Evolutionary conservation across 164 flowering plant genomes (phyloP), one percentile per base, ranked within the genome.

Genomic region (Kalanchoe fedtschenkoi): DNA sequence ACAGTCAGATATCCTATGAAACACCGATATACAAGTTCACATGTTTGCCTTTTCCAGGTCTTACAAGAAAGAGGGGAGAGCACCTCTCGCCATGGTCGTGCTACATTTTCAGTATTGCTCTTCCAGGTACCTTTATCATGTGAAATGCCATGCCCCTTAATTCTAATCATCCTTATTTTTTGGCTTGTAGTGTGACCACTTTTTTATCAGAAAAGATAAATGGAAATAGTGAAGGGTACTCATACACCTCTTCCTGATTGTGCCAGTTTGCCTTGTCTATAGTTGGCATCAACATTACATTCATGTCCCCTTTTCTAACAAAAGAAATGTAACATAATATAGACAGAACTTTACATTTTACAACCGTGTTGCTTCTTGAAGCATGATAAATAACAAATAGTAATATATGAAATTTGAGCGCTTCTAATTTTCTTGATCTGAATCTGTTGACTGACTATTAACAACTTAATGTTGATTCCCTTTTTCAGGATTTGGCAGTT

Each of bases 1-100:
- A 32, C 60, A n/a, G 46, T 16, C 11, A 5, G 19, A 8, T 14
- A 44, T 33, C 29, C 56, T 33, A 51, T 43, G 60, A 64, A 32
- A 15, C 22, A 58, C 5, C 34, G 21, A 9, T 33, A 46, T n/a
- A 30, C 35, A 41, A 9, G 24, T 61, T 34, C 46, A 35, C 56
- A 1, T 34, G 56, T 34, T 16, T 16, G 61, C 61, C 7, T 34
- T 55, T 29, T 79, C 66, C 81, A 95, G 99, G 99, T 95, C 29
- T 71, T 95, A 76, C 99, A 95, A 71, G 99, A 95, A 72, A 77
- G 99, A 43, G 97, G 99, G 29, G 99, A 95, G 79, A 95, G 99
- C 80, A 95, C 99, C 66, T 91, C 99, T 30, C 89, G 97, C 29
- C 99, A 95, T 81, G 99, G 99, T 39, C 97, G 99, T 55, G 97